Conservation (phyloP, 768 basidiomycete species). For the Tubosaeta sp. region DNA sequence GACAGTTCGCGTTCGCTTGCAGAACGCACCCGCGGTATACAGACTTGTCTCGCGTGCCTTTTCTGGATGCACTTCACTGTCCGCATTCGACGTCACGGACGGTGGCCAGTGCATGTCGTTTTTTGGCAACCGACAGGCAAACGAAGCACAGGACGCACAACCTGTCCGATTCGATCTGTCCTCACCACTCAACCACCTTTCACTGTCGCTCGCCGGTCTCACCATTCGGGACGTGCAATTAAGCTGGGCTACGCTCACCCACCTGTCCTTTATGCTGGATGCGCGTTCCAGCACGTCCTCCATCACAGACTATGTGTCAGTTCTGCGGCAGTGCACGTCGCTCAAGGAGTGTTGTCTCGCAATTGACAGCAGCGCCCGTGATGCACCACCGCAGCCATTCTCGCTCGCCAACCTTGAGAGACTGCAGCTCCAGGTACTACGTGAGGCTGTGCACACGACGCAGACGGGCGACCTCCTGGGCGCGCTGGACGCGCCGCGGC, state of each 20-base stretch:
- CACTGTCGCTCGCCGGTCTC: slow-evolving; percentile 20
- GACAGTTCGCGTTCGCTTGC: slow-evolving; percentile 18
- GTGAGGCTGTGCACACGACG: slow-evolving; percentile 12
- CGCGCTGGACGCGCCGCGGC: slow-evolving; percentile 14
- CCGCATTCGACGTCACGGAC: slow-evolving; percentile 18
- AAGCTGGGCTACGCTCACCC: slow-evolving; percentile 18
- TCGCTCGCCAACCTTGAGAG: slow-evolving; percentile 17
- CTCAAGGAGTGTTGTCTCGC: slow-evolving; percentile 20
- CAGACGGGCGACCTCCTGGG: slow-evolving; percentile 17
- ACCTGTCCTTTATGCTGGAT: slow-evolving; percentile 23
- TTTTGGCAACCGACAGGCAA: slow-evolving; percentile 1
- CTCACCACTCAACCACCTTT: slow-evolving; percentile 13
- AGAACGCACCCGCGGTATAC: slow-evolving; percentile 17
- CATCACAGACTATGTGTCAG: slow-evolving; percentile 15
- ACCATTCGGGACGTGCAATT: slow-evolving; percentile 11
- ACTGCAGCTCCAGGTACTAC: slow-evolving; percentile 15
- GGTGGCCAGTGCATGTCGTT: slow-evolving; percentile 11
- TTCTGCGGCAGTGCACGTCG: slow-evolving; percentile 19
- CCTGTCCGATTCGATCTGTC: slow-evolving; percentile 14
- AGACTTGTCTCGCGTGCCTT: slow-evolving; percentile 9
- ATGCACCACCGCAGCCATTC: slow-evolving; percentile 8
- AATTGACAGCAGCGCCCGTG: slow-evolving; percentile 9
- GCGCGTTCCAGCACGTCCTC: slow-evolving; percentile 17
- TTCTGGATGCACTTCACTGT: slow-evolving; percentile 12
- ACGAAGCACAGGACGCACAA: not conserved